A percentile compares a stretch with the other conserved stretches of the same genome.
Conservation (phyloP, 2,329 filamentous ascomycete species). For the Phoma sp. region DNA sequence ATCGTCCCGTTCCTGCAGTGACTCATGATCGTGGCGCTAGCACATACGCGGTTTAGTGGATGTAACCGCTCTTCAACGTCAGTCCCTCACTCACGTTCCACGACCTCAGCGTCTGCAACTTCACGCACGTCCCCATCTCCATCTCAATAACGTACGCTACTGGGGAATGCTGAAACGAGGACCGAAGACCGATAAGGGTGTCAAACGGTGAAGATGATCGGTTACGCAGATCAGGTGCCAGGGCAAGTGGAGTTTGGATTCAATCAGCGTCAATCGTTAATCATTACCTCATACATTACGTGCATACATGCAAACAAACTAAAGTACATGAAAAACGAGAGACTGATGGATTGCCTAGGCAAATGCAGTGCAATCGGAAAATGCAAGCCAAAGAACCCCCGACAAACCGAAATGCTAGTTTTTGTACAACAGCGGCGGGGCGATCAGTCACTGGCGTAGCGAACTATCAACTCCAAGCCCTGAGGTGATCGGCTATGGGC, state of each 20-base stretch:
- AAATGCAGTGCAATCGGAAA: constrained; percentile 21
- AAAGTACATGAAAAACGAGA: constrained; percentile 33
- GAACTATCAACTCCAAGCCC: constrained; percentile 3
- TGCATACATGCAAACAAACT: constrained; percentile 25
- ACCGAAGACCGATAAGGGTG: constrained; percentile 1
- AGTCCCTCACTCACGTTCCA: constrained; percentile 15
- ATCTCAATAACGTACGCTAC: constrained; percentile 9
- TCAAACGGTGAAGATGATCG: constrained; percentile 8
- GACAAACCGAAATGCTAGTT: constrained; percentile 24
- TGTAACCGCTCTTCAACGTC: constrained; percentile 19
- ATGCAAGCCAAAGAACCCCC: constrained; percentile 19
- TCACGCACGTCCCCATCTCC: constrained; percentile 15
- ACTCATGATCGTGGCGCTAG: constrained; percentile 8
- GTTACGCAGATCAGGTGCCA: not conserved
- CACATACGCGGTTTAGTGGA: constrained; percentile 1
- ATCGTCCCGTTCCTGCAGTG: constrained; percentile 13
- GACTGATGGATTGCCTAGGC: constrained; percentile 27
- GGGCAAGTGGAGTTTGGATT: not conserved
- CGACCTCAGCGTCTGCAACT: constrained; percentile 16
- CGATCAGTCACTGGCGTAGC: constrained; percentile 3
- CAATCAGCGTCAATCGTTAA: constrained; percentile 7
- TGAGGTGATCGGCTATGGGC: constrained; percentile 3
- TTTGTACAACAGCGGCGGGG: constrained; percentile 18
- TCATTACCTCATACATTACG: constrained; percentile 38
- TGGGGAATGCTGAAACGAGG: constrained; percentile 20